Evolutionary conservation across 2,329 filamentous ascomycete species (phyloP).

Genomic region (Xylariaceae sp.): DNA sequence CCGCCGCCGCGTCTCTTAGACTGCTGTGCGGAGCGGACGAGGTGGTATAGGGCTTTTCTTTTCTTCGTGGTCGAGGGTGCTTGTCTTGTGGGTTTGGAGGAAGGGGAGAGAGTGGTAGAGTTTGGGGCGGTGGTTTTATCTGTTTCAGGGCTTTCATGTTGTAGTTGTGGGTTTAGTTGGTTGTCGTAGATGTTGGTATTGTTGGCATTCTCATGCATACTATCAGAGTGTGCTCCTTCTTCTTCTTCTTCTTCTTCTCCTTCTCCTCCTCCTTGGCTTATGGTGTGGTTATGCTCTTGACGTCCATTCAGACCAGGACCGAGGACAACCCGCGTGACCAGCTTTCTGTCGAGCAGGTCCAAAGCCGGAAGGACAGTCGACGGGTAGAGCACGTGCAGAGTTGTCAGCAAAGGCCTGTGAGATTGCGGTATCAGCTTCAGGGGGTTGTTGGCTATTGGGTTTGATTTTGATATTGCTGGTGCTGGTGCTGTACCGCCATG

Average conservation of each 20-base stretch:
- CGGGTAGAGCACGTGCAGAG: conserved; percentile 81
- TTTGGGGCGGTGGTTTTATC: neutral
- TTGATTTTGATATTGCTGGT: no score
- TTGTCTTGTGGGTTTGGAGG: neutral
- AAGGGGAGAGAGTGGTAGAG: neutral
- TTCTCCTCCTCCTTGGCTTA: neutral
- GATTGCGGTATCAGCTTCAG: conserved; percentile 33
- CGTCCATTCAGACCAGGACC: no score
- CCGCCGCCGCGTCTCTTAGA: conserved; percentile 24
- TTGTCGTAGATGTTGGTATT: no score
- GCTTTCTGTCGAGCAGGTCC: conserved; percentile 74
- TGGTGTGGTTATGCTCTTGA: no score
- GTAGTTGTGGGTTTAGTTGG: no score
- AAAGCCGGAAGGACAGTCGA: conserved; percentile 75
- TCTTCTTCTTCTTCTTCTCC: neutral
- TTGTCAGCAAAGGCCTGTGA: conserved; percentile 59
- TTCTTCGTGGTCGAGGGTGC: no score
- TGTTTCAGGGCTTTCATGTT: neutral
- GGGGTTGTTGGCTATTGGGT: conserved; percentile 27
- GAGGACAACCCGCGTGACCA: conserved; percentile 55
- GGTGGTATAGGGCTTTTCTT: conserved; percentile 42
- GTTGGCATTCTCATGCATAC: no score
- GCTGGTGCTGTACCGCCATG: no score
- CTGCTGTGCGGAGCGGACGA: conserved; percentile 55
- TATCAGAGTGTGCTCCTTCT: no score